Evolutionary conservation across 176 grass and related monocot species (phyloP), one percentile per base, ranked within the genome.

Genomic region (Zizania latifolia): DNA sequence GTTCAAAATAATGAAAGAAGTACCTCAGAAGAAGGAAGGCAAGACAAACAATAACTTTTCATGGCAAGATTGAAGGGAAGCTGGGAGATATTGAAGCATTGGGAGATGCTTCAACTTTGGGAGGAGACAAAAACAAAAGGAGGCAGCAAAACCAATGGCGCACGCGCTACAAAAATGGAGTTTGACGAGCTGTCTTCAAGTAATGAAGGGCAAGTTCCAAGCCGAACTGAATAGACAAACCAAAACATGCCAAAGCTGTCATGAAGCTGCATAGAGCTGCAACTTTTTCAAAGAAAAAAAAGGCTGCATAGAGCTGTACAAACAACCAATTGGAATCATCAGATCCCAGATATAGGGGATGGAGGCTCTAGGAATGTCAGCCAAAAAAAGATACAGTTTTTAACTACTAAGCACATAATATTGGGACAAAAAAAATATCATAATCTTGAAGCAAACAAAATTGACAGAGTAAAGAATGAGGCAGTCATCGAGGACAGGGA

Each of bases 171-270:
- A 60, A 60, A 58, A 46, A 64, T 79, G 83, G 28, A 65, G 37
- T 51, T 79, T 85, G 83, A 80, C 76, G 21, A 67, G 68, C 76
- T 72, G 69, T 79, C 77, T 74, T 13, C 26, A 77, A 10, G 11
- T 13, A 66, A 44, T 33, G 8, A 41, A 15, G 48, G 36, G 16
- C 59, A 62, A 36, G 37, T 15, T 83, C 9, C 12, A 74, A 66
- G 58, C 61, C 5, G 38, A 66, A 66, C 48, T 7, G 30, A 85
- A 65, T 65, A 79, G 58, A 73, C 2, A 45, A 79, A 50, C 37
- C 51, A 31, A n/a, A 24, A n/a, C 22, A 72, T 36, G 34, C 22
- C 43, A 85, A 68, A 44, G 56, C 68, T 85, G 36, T 66, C 67
- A 58, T 56, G 21, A 6, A 58, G 44, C 57, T 36, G 35, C 35